Evolutionary conservation across 1,284 basidiomycete species (phyloP), one percentile per base, ranked within the genome.

Genomic region (Apiotrichum veenhuisii): DNA sequence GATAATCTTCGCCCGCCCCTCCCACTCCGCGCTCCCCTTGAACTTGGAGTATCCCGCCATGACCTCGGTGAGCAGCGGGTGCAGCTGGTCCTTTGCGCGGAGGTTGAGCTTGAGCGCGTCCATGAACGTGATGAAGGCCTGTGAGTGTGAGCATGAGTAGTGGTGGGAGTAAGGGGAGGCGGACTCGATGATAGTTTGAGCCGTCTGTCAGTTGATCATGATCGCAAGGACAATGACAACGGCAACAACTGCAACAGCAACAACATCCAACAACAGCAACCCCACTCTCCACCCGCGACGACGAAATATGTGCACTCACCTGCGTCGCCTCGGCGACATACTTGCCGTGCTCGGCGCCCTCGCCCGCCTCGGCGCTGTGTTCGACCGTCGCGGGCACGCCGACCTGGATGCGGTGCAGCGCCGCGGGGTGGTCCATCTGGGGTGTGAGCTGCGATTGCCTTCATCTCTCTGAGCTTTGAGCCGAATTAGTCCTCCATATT

Each of bases 251-350:
- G n/a, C n/a, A n/a, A n/a, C n/a, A n/a, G n/a, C n/a, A n/a, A n/a
- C n/a, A n/a, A n/a, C n/a, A n/a, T n/a, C n/a, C n/a, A n/a, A n/a
- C n/a, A n/a, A n/a, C n/a, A n/a, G n/a, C n/a, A n/a, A n/a, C n/a
- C n/a, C n/a, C n/a, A n/a, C n/a, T n/a, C n/a, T n/a, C n/a, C n/a
- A n/a, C n/a, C n/a, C n/a, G n/a, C n/a, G n/a, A n/a, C n/a, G n/a
- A n/a, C n/a, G n/a, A n/a, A n/a, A n/a, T n/a, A n/a, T n/a, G n/a
- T n/a, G 20, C 54, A 75, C 80, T 59, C 55, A 89, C 91, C 81
- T 96, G 91, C 0, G 96, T 98, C 5, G 94, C 97, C 76, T 98
- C 93, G 5, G 95, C 95, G n/a, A 98, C 92, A 87, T 90, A 92
- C 77, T 97, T 95, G 30, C 90, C 90, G 0, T 90, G 90, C 75